Percentiles rank a stretch among this genome's conserved stretches.
Conservation (phyloP, 352 stramenopile species). For the Phytophthora constricta region DNA sequence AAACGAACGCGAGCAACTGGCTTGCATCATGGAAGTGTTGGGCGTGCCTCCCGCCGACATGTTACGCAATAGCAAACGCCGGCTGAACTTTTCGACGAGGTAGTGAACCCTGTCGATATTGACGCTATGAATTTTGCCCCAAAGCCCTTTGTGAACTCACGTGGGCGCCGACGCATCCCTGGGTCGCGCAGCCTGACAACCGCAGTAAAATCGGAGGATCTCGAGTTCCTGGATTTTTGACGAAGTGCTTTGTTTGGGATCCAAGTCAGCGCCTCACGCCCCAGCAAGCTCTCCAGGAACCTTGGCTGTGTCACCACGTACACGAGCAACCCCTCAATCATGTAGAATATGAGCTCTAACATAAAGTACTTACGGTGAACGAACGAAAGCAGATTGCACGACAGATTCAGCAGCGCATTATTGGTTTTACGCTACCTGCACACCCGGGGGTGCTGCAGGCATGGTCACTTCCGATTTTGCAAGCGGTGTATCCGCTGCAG, state of each 20-base stretch:
- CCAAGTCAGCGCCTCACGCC: constrained; percentile 63
- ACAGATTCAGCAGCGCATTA: constrained; percentile 15
- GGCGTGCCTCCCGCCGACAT: constrained; percentile 54
- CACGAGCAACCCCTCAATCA: constrained; percentile 6
- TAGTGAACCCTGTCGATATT: constrained; percentile 15
- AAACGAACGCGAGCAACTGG: constrained; percentile 84
- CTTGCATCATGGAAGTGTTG: constrained; percentile 88
- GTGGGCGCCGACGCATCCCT: constrained; percentile 53
- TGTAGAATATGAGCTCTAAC: constrained; percentile 39
- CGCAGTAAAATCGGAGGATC: constrained; percentile 54
- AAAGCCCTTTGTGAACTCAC: constrained; percentile 68
- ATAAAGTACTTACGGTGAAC: constrained; percentile 13
- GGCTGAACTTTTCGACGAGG: constrained; percentile 76
- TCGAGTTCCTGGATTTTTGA: constrained; percentile 67
- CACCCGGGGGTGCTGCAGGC: constrained; percentile 17
- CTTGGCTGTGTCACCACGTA: constrained; percentile 50
- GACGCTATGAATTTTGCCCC: constrained; percentile 37
- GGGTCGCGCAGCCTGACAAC: constrained; percentile 45
- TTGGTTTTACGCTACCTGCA: constrained; percentile 31
- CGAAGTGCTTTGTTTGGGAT: constrained; percentile 76
- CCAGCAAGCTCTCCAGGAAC: constrained; percentile 59
- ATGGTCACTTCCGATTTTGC: constrained; percentile 2
- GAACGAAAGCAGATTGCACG: constrained; percentile 17
- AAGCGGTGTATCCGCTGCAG: not conserved
- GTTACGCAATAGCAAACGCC: constrained; percentile 58